These are phyloP conservation scores for Talaromyces stipitatus DNA, from an alignment of 495 filamentous ascomycete genomes.

Conservation along the genomic window DNA sequence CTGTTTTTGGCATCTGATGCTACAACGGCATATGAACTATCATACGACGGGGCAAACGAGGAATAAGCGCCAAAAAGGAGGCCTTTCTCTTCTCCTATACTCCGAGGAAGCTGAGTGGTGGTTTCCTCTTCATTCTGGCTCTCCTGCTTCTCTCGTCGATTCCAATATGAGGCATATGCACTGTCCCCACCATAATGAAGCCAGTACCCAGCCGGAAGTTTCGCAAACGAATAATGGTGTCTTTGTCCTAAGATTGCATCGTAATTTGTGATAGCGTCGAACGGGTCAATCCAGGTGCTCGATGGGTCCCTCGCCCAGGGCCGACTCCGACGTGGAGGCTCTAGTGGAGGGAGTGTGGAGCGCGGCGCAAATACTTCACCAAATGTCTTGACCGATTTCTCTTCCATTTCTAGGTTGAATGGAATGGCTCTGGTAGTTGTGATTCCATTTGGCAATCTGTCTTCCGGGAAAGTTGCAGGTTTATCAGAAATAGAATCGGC, in stretches of 20 bases:
- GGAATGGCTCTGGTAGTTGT: slow-evolving; percentile 61
- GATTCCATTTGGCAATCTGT: slow-evolving; percentile 65
- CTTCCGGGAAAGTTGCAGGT: slow-evolving; percentile 48
- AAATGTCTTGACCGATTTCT: slow-evolving; percentile 51
- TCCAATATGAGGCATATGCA: slow-evolving; percentile 34
- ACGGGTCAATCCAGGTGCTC: slow-evolving; percentile 32
- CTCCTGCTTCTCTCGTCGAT: slow-evolving; percentile 33
- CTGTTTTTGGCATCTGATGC: slow-evolving; percentile 61
- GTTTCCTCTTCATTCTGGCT: slow-evolving; percentile 17
- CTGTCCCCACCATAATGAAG: slow-evolving; percentile 36
- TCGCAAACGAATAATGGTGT: slow-evolving; percentile 33
- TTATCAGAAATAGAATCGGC: slow-evolving; percentile 27
- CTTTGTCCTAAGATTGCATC: slow-evolving; percentile 29
- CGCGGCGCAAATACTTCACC: slow-evolving; percentile 77
- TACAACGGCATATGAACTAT: slow-evolving; percentile 68
- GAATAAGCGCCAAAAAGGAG: slow-evolving; percentile 79
- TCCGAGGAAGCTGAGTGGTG: neutral
- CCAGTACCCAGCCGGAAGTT: slow-evolving; percentile 34
- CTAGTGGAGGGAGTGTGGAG: slow-evolving; percentile 53
- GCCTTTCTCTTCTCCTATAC: slow-evolving; percentile 36
- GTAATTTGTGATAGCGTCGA: slow-evolving; percentile 31
- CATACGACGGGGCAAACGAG: slow-evolving; percentile 76
- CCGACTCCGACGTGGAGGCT: slow-evolving; percentile 49
- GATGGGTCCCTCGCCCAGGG: slow-evolving; percentile 19
- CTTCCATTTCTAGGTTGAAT: slow-evolving; percentile 30